These are phyloP conservation scores for Quercus phellos DNA, from an alignment of 331 rosid genomes.

Conservation along the genomic window DNA sequence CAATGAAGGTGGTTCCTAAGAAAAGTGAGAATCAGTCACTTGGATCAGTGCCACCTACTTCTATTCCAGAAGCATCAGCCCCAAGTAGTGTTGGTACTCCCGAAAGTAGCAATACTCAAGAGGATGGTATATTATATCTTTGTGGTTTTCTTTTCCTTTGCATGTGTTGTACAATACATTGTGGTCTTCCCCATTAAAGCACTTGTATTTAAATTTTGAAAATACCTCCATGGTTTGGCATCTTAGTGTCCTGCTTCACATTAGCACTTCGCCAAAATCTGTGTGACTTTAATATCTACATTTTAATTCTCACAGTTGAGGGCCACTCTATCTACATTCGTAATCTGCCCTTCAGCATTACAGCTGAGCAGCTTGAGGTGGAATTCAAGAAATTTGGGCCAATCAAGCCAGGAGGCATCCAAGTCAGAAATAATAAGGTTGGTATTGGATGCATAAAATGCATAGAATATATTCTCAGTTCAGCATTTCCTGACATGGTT, in stretches of 20 bases:
- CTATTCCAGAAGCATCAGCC: slow-evolving; percentile 39
- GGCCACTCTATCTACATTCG: slow-evolving; percentile 65
- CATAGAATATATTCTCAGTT: background rate
- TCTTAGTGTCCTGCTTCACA: background rate
- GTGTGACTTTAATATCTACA: slow-evolving; percentile 10
- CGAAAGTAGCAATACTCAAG: slow-evolving; percentile 37
- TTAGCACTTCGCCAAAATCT: background rate
- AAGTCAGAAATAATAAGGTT: slow-evolving; percentile 65
- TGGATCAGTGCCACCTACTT: slow-evolving; percentile 30
- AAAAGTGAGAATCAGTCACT: slow-evolving; percentile 29
- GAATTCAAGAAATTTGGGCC: slow-evolving; percentile 67
- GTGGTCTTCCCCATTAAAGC: background rate
- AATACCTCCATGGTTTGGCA: background rate
- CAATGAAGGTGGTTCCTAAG: slow-evolving; percentile 31
- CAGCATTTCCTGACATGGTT: slow-evolving; percentile 17
- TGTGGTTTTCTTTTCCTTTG: slow-evolving; percentile 1
- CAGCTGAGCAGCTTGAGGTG: slow-evolving; percentile 44
- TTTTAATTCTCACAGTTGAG: slow-evolving; percentile 35
- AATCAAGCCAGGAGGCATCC: slow-evolving; percentile 63
- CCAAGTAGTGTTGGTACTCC: slow-evolving; percentile 25
- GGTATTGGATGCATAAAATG: slow-evolving; percentile 7
- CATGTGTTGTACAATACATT: background rate
- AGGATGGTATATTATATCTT: slow-evolving; percentile 46
- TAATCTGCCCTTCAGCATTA: slow-evolving; percentile 53
- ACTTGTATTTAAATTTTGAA: background rate